phyloP scores from a whole-genome alignment of 345 rosid genomes.

The Salix caprea region DNA sequence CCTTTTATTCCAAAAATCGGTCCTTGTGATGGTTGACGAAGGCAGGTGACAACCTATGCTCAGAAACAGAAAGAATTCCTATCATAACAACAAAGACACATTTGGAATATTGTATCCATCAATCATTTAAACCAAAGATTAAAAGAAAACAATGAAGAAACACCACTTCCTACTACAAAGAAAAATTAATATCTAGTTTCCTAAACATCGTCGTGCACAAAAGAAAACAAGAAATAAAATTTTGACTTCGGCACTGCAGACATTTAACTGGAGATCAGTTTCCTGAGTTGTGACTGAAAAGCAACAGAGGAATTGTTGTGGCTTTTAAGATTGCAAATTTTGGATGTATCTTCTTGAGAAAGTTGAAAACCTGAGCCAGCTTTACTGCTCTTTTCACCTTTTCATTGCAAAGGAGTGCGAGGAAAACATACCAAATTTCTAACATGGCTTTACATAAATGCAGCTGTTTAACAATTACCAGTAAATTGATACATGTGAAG shows the following conservation, averaged over 20 bases:
- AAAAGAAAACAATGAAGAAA: not conserved
- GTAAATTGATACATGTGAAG: not conserved
- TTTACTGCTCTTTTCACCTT: not conserved
- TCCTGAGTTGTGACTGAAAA: not conserved
- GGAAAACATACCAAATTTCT: not conserved
- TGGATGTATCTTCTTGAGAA: not conserved
- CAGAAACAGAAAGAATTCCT: not conserved
- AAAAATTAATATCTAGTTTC: not conserved
- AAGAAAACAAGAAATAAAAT: not conserved
- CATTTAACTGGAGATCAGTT: not conserved
- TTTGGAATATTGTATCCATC: not conserved
- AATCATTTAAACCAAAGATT: not conserved
- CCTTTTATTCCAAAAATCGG: constrained; percentile 99
- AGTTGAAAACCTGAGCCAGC: not conserved
- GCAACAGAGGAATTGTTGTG: not conserved
- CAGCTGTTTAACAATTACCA: not conserved
- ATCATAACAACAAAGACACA: not conserved
- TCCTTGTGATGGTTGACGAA: constrained; percentile 99
- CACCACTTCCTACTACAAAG: not conserved
- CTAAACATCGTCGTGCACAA: not conserved
- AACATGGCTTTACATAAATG: not conserved
- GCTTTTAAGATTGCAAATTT: not conserved
- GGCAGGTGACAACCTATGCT: constrained; percentile 82
- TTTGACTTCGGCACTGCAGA: not conserved
- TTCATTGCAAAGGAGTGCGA: not conserved